phyloP scores from a whole-genome alignment of 495 filamentous ascomycete genomes.

The Lophiotrema nucula region DNA sequence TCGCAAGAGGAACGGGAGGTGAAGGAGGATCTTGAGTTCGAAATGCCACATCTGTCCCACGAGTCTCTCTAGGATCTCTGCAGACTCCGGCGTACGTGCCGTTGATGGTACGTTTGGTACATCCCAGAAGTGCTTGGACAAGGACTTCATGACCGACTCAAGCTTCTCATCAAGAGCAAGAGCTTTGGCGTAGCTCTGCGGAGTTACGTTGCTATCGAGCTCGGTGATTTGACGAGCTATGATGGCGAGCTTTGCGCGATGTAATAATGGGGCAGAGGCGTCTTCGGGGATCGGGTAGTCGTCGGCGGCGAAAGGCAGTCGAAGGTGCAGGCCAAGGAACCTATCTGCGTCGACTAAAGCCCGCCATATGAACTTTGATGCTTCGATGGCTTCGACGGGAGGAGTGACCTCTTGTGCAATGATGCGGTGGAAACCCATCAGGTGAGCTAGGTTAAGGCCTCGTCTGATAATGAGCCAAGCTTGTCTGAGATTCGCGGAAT shows the following conservation, averaged over 20 bases:
- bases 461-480: constrained; percentile 26
- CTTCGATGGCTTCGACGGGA: constrained; percentile 15
- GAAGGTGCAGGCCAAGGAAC: constrained; percentile 24
- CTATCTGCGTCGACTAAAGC: constrained; percentile 18
- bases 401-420: constrained; percentile 5
- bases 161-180: constrained; percentile 28
- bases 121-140: constrained; percentile 25
- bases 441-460: constrained; percentile 27
- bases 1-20: constrained; percentile 25
- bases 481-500: constrained; percentile 19
- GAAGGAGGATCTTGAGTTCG: constrained; percentile 25
- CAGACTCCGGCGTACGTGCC: constrained; percentile 16
- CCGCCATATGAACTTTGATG: constrained; percentile 18
- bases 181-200: constrained; percentile 24
- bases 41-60: constrained; percentile 28
- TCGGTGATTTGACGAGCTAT: constrained; percentile 13
- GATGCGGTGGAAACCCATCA: constrained; percentile 32
- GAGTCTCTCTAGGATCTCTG: constrained; percentile 16
- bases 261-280: neutral
- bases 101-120: constrained; percentile 25
- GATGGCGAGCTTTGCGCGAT: constrained; percentile 12
- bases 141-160: constrained; percentile 16
- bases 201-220: constrained; percentile 13
- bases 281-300: constrained; percentile 18
- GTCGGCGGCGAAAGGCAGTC: constrained; percentile 25